Percentiles rank a stretch among this genome's conserved stretches.
Conservation (phyloP, 1,284 basidiomycete species). For the Ceratobasidium sp. region DNA sequence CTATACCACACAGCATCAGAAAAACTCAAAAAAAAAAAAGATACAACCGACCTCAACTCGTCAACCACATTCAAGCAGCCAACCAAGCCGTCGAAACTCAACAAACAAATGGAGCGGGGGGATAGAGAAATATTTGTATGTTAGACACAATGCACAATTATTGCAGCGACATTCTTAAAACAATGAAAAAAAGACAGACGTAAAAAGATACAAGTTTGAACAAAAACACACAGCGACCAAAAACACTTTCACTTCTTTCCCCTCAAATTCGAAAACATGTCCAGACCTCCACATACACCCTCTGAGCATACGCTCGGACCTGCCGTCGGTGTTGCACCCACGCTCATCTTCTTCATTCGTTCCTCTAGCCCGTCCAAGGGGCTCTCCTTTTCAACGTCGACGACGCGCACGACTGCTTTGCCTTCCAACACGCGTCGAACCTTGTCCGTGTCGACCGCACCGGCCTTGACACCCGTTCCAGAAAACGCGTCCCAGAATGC, state of each 20-base stretch:
- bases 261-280: conserved; percentile 30
- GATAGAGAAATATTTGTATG: not conserved
- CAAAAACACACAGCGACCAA: not conserved
- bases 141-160: conserved; percentile 15
- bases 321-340: not conserved
- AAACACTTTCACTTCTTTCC: conserved; percentile 22
- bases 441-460: conserved; percentile 77
- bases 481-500: conserved; percentile 86
- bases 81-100: not conserved
- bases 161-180: conserved; percentile 1
- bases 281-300: not conserved
- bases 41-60: no score
- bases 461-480: conserved; percentile 48
- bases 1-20: no score
- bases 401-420: conserved; percentile 77
- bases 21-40: no score
- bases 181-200: conserved; percentile 9
- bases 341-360: conserved; percentile 16
- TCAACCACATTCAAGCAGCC: no score
- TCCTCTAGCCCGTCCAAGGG: conserved; percentile 22
- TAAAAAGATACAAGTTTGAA: not conserved
- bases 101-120: not conserved
- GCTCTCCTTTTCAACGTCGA: conserved; percentile 67
- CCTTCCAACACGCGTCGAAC: conserved; percentile 81
- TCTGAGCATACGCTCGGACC: not conserved